Percentiles rank a stretch among this genome's conserved stretches.
Evolutionary conservation across 108 stramenopile species (phyloP).

Genomic region (Schizochytrium sp.): DNA sequence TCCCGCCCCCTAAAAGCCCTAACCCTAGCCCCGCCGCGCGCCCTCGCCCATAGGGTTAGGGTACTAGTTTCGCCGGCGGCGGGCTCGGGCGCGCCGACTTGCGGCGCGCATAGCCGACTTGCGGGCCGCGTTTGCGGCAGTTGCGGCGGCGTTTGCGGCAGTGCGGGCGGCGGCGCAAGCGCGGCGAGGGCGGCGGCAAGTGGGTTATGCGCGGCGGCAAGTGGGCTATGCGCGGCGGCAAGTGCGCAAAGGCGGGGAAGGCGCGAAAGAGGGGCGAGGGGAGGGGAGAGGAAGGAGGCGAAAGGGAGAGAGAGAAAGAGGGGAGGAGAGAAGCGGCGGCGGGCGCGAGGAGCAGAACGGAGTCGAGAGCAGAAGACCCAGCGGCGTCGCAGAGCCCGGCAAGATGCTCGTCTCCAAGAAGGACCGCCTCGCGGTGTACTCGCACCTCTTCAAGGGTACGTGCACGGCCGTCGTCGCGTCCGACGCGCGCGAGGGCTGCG

Average conservation of each 20-base stretch:
- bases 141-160: not conserved
- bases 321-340: not conserved
- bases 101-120: not conserved
- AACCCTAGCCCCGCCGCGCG: not conserved
- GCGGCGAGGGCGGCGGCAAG: not conserved
- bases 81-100: not conserved
- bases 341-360: not conserved
- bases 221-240: not conserved
- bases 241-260: not conserved
- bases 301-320: not conserved
- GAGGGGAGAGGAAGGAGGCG: not conserved
- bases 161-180: not conserved
- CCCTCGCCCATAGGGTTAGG: not conserved
- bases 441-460: constrained; percentile 84
- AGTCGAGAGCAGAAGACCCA: not conserved
- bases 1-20: not conserved
- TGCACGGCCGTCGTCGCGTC: not conserved
- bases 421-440: constrained; percentile 92
- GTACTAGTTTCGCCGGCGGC: not conserved
- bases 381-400: not conserved
- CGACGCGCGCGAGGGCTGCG: not conserved
- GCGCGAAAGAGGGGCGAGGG: not conserved
- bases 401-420: constrained; percentile 90
- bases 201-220: not conserved
- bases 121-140: not conserved